Base-by-base conservation (phyloP, 345 rosid species). In the Syzygium grande region DNA sequence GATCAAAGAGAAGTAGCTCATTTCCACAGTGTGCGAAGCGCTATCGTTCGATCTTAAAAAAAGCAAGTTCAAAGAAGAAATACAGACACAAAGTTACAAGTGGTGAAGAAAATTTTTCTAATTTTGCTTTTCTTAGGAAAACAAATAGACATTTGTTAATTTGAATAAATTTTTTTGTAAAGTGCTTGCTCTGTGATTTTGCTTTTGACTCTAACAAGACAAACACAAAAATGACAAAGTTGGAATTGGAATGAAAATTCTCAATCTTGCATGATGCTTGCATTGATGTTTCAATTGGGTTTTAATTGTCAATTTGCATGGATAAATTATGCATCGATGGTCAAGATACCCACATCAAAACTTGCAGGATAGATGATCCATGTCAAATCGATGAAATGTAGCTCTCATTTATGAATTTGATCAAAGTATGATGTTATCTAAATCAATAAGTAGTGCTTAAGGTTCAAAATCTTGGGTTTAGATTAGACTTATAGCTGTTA, bases 41-140 rank as follows among this genome's bases (percentile, higher is more conserved):
- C 3, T 0, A 2, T 30, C 0, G 0, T 65, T 30, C 2, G 3
- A 65, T 65, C 78, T 30, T 21, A 65, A 30, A 65, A 15, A 65
- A 30, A 30, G 43, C 78, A n/a, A 63, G 38, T n/a, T 63, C 17
- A 63, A 0, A n/a, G 17, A n/a, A 63, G 19, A 12, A 61, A 61
- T n/a, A 63, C 38, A 6, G 14, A 13, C 14, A 63, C 1, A 3
- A 63, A n/a, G 6, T n/a, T 61, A 13, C 9, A 15, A 13, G 9
- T 12, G 4, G 30, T 3, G 0, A 58, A 61, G 34, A 30, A n/a
- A 0, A 1, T 0, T n/a, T 63, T 14, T n/a, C 73, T 63, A 29
- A 6, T 30, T 29, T 63, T 63, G 38, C 1, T n/a, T n/a, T 0
- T 61, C 6, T 13, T 8, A 5, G 38, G 73, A 63, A n/a, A 63